These are phyloP conservation scores for Sordariomycetes sp. DNA, from an alignment of 2,329 filamentous ascomycete species.

Conservation along the genomic window DNA sequence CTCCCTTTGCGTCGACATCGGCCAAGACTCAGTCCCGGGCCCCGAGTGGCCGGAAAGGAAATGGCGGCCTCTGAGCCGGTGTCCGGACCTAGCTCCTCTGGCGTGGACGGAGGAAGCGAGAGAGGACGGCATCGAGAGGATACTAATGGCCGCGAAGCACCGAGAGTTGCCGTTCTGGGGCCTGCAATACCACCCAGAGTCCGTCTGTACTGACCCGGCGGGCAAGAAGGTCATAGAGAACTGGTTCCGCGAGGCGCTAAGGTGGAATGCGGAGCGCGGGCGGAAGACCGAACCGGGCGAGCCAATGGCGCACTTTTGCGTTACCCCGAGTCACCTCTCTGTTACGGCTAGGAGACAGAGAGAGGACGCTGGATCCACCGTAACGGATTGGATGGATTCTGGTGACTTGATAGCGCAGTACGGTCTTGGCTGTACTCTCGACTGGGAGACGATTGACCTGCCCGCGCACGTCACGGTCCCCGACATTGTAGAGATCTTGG, in stretches of 20 bases:
- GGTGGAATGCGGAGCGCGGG: conserved; percentile 39
- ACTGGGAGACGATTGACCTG: conserved; percentile 27
- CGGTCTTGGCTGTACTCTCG: conserved; percentile 21
- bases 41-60: conserved; percentile 23
- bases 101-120: conserved; percentile 48
- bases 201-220: conserved; percentile 64
- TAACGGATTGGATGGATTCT: neutral
- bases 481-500: conserved; percentile 42
- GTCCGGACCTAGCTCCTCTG: conserved; percentile 40
- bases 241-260: conserved; percentile 60
- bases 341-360: neutral
- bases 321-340: conserved; percentile 1
- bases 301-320: conserved; percentile 1
- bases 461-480: conserved; percentile 29
- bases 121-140: conserved; percentile 30
- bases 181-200: conserved; percentile 86
- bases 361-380: neutral
- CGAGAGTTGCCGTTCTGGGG: conserved; percentile 66
- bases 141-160: conserved; percentile 73
- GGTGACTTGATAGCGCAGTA: conserved; percentile 15
- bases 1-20: conserved; percentile 45
- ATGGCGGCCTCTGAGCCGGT: conserved; percentile 24
- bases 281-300: neutral
- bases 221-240: conserved; percentile 56
- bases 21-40: conserved; percentile 28